phyloP scores from a whole-genome alignment of 1,284 basidiomycete species.

The Fomes fomentarius region DNA sequence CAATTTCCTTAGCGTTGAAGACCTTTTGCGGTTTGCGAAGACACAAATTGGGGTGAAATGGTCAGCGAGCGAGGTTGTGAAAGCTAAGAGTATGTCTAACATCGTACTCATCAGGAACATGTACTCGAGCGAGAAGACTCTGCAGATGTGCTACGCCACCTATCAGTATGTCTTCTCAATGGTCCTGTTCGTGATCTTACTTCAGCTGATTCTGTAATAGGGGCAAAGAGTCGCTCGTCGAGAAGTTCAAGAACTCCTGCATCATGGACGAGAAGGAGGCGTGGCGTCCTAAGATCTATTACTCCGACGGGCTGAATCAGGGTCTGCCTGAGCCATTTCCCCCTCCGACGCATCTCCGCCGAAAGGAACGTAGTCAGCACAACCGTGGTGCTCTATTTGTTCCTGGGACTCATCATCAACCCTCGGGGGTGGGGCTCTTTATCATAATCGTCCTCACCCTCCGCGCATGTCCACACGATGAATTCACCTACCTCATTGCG shows the following conservation, averaged over 20 bases:
- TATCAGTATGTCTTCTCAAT: constrained; percentile 76
- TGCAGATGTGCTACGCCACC: constrained; percentile 87
- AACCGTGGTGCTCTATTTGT: constrained; percentile 72
- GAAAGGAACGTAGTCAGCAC: constrained; percentile 76
- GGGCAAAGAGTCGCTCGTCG: constrained; percentile 84
- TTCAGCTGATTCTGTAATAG: constrained; percentile 40
- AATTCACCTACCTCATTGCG: too few relatives aligned
- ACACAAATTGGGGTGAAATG: constrained; percentile 77
- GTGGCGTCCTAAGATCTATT: constrained; percentile 86
- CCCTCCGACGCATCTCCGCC: constrained; percentile 70
- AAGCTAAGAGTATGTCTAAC: too few relatives aligned
- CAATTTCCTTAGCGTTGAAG: constrained; percentile 80
- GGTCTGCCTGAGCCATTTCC: constrained; percentile 84
- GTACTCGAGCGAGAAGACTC: constrained; percentile 85
- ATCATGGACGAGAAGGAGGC: constrained; percentile 83
- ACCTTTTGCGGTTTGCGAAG: constrained; percentile 76
- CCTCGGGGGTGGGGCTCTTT: constrained; percentile 22
- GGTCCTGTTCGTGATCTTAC: too few relatives aligned
- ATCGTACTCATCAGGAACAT: constrained; percentile 63
- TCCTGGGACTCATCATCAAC: constrained; percentile 27
- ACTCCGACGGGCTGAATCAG: constrained; percentile 71
- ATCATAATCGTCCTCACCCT: constrained; percentile 25
- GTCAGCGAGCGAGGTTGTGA: constrained; percentile 42
- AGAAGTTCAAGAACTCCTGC: constrained; percentile 85
- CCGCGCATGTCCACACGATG: constrained; percentile 20